Evolutionary conservation across 2,329 filamentous ascomycete genomes (phyloP), one percentile per base, ranked within the genome.

Genomic region (Aspergillus phoenicis): DNA sequence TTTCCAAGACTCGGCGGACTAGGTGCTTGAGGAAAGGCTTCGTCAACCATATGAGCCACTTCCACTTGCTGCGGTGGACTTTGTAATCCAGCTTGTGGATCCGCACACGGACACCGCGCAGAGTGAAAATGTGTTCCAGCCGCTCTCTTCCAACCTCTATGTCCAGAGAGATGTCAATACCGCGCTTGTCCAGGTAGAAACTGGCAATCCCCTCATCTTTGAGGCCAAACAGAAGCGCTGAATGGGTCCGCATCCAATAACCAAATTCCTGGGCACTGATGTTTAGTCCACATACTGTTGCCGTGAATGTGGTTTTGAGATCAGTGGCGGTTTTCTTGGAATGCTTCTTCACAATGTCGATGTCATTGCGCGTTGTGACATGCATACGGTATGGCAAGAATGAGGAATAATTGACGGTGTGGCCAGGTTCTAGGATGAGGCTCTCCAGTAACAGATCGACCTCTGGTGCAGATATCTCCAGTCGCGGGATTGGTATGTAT

Each of bases 361-460:
- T 79, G 67, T 96, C 90, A 70, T 96, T 97, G 75, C 89, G 89
- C 0, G 91, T 94, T 64, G 93, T 89, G 3, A 97, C 80, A 48
- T 90, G 89, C 57, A 97, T 82, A 58, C 88, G 87, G 78, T 92
- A 94, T 0, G 94, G 94, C 1, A 98, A 82, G 81, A 98, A 98
- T 0, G 93, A 97, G 3, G 90, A 91, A 63, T 89, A 81, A 73
- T 97, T 94, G 69, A 96, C 83, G 0, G 92, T 96, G 60, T 83
- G 83, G 6, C 94, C 94, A 0, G 94, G 94, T 71, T 97, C 91
- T 33, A 98, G 83, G 62, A 98, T 90, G 33, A 98, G 82, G 65
- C 96, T 97, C 72, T 98, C 94, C 2, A 98, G 80, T 1, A 98
- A 80, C 5, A 98, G 84, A 68, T 97, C 93, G 58, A 96, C 83